Conservation (phyloP, 2,329 filamentous ascomycete genomes). For the Arthroderma sp. region DNA sequence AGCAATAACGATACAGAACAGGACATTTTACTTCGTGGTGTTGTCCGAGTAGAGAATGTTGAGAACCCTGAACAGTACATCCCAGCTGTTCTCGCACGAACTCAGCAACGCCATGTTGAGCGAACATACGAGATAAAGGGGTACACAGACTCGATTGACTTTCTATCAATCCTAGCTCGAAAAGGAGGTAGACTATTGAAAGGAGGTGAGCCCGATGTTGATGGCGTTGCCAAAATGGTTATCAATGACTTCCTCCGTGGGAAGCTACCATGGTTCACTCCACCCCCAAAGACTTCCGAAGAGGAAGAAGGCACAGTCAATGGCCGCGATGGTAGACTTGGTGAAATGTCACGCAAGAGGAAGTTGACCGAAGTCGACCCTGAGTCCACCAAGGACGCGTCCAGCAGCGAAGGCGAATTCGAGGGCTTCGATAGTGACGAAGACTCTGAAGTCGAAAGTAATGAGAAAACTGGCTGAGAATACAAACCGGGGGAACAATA, state of each 20-base stretch:
- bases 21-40: conserved; percentile 79
- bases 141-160: conserved; percentile 63
- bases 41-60: conserved; percentile 89
- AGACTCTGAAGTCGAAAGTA: conserved; percentile 15
- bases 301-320: conserved; percentile 41
- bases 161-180: conserved; percentile 73
- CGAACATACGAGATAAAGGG: conserved; percentile 81
- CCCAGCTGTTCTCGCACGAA: conserved; percentile 61
- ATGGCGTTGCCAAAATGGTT: conserved; percentile 93
- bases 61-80: conserved; percentile 96
- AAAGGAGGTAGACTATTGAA: conserved; percentile 78
- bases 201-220: conserved; percentile 87
- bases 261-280: conserved; percentile 92
- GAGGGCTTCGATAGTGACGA: conserved; percentile 16
- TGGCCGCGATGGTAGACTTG: conserved; percentile 63
- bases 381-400: too few relatives aligned
- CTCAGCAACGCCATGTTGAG: conserved; percentile 78
- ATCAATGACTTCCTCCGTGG: conserved; percentile 91
- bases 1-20: conserved; percentile 70
- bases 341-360: conserved; percentile 71
- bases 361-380: conserved; percentile 47
- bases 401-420: too few relatives aligned
- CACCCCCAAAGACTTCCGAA: conserved; percentile 49
- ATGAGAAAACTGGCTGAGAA: conserved; percentile 14
- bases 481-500: conserved; percentile 22